phyloP scores from a whole-genome alignment of 2,329 filamentous ascomycete genomes.

The Penicillium sp. region DNA sequence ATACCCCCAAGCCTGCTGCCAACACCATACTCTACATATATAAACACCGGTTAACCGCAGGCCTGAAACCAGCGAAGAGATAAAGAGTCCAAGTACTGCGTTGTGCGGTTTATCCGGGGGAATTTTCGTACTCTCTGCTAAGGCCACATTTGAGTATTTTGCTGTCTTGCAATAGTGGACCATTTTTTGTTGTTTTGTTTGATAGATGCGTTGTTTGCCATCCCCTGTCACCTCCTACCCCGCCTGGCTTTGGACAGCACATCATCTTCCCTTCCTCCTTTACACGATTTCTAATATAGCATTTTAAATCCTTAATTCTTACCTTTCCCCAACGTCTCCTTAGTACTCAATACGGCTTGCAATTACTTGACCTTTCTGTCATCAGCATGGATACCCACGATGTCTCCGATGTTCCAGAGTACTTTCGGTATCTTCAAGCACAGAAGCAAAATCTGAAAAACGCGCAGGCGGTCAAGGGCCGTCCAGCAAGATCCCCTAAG shows the following conservation, averaged over 20 bases:
- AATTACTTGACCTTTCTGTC: background rate
- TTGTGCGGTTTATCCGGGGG: too few relatives aligned
- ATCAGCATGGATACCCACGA: conserved; percentile 15
- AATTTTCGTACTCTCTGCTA: too few relatives aligned
- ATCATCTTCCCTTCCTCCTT: background rate
- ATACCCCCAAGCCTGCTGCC: too few relatives aligned
- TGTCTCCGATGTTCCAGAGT: conserved; percentile 7
- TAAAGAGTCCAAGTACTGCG: too few relatives aligned
- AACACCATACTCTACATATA: too few relatives aligned
- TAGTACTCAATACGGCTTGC: background rate
- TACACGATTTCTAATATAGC: background rate
- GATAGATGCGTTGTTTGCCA: too few relatives aligned
- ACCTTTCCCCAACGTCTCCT: background rate
- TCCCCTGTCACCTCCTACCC: background rate
- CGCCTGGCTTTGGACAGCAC: background rate
- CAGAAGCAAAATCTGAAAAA: conserved; percentile 11
- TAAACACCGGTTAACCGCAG: too few relatives aligned
- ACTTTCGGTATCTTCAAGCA: conserved; percentile 5
- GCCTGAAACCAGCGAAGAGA: too few relatives aligned
- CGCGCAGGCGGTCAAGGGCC: conserved; percentile 11
- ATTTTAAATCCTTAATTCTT: background rate
- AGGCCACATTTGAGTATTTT: too few relatives aligned
- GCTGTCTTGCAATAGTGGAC: too few relatives aligned
- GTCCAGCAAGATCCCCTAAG: conserved; percentile 3
- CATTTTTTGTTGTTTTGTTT: too few relatives aligned